Evolutionary conservation across 192 early-diverging fungal genomes (phyloP).

Genomic region (Entomortierella parvispora): DNA sequence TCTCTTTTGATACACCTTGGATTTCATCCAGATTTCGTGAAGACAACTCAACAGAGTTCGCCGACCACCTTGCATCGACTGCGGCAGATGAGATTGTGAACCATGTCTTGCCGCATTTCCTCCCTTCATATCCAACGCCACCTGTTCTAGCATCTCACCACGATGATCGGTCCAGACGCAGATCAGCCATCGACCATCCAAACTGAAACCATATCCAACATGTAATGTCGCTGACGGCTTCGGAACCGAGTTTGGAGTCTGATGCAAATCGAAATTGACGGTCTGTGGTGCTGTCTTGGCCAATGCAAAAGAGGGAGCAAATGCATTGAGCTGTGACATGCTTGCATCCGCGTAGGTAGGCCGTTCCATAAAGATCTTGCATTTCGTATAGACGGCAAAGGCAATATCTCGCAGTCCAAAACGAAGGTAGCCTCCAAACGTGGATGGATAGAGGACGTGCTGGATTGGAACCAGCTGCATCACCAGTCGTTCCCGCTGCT

Average conservation of each 20-base stretch:
- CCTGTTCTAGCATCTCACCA: constrained; percentile 60
- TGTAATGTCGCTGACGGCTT: constrained; percentile 57
- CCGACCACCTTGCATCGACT: not conserved
- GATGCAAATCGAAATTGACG: constrained; percentile 50
- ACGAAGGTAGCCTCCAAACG: constrained; percentile 60
- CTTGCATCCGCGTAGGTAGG: constrained; percentile 17
- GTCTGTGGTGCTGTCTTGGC: constrained; percentile 52
- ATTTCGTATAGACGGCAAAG: constrained; percentile 63
- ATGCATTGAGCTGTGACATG: constrained; percentile 51
- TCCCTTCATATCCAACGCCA: constrained; percentile 35
- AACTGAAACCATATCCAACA: constrained; percentile 60
- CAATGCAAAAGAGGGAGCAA: constrained; percentile 59
- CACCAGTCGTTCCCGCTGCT: constrained; percentile 53
- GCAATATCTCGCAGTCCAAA: constrained; percentile 64
- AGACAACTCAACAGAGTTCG: constrained; percentile 20
- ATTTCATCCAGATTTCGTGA: constrained; percentile 57
- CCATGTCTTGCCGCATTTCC: not conserved
- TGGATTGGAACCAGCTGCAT: constrained; percentile 63
- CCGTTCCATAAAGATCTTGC: constrained; percentile 54
- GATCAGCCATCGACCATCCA: constrained; percentile 61
- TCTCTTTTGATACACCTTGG: constrained; percentile 48
- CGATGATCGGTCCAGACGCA: constrained; percentile 63
- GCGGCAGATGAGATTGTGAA: not conserved
- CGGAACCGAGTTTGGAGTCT: constrained; percentile 45
- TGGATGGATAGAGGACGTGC: constrained; percentile 56